Percentiles rank a stretch among this genome's conserved stretches.
Conservation (phyloP, 2,329 filamentous ascomycete genomes). For the Pseudogymnoascus sp. region DNA sequence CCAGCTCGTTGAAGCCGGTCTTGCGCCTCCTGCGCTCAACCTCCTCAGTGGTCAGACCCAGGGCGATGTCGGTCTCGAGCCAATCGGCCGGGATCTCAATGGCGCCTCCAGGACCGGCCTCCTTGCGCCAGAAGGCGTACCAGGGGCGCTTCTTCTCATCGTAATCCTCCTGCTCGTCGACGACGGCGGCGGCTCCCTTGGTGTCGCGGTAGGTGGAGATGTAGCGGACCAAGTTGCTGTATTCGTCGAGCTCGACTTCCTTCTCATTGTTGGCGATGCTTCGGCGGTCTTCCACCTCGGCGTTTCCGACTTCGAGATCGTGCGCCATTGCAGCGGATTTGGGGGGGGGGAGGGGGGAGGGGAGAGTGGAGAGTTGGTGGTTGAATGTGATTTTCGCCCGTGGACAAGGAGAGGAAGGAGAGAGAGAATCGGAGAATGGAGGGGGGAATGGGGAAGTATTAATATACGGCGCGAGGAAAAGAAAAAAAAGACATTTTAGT, state of each 20-base stretch:
- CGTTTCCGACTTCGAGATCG: slow-evolving; percentile 10
- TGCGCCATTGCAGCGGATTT: neutral
- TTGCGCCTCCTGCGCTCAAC: slow-evolving; percentile 59
- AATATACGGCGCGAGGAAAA: neutral
- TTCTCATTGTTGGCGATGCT: slow-evolving; percentile 17
- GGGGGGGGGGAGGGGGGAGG: neutral
- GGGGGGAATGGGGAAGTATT: neutral
- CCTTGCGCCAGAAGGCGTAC: slow-evolving; percentile 50
- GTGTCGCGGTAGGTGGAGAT: slow-evolving; percentile 60
- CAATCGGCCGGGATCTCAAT: slow-evolving; percentile 53
- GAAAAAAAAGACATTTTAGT: neutral
- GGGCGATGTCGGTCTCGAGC: slow-evolving; percentile 60
- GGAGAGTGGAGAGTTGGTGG: neutral
- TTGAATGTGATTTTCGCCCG: neutral
- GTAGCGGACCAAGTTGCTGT: slow-evolving; percentile 58
- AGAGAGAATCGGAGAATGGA: neutral
- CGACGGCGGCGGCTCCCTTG: slow-evolving; percentile 40
- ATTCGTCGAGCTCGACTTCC: slow-evolving; percentile 44
- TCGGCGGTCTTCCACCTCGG: neutral
- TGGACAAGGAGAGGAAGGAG: neutral
- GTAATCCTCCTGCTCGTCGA: slow-evolving; percentile 34
- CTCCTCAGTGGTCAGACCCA: slow-evolving; percentile 52
- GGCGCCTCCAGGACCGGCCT: slow-evolving; percentile 29
- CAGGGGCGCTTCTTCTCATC: slow-evolving; percentile 45
- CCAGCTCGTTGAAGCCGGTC: slow-evolving; percentile 64